phyloP scores from a whole-genome alignment of 306 rosid species.

The Purshia tridentata region DNA sequence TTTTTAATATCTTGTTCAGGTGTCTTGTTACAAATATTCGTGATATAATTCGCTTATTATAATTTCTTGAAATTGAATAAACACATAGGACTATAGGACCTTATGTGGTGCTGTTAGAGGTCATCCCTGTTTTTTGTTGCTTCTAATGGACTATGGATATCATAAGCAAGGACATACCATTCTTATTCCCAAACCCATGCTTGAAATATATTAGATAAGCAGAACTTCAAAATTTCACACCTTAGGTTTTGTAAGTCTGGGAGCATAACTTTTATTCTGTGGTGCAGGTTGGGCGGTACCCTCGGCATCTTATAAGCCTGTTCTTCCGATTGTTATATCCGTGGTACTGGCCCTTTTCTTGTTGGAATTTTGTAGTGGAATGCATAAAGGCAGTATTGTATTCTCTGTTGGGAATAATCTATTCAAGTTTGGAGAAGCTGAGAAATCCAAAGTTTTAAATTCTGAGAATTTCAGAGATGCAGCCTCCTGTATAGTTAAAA shows the following conservation, averaged over 20 bases:
- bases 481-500: background rate
- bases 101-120: background rate
- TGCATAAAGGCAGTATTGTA: constrained; percentile 55
- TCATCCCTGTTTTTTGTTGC: background rate
- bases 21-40: background rate
- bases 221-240: background rate
- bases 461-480: background rate
- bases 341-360: constrained; percentile 97
- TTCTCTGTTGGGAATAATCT: constrained; percentile 54
- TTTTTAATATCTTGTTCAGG: background rate
- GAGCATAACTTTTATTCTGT: constrained; percentile 3
- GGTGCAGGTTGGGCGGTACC: constrained; percentile 83
- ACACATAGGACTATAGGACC: background rate
- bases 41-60: too few relatives aligned
- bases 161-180: background rate
- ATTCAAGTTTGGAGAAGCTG: constrained; percentile 59
- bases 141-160: background rate
- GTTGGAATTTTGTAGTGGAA: constrained; percentile 71
- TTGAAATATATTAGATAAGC: background rate
- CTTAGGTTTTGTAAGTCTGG: background rate
- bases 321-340: constrained; percentile 95
- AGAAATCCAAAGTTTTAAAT: constrained; percentile 28
- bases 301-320: constrained; percentile 90
- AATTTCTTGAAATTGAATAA: background rate
- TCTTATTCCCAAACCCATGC: background rate